A percentile compares a stretch with the other conserved stretches of the same genome.
phyloP scores from a whole-genome alignment of 139 green algal genomes.

The Limnomonas spitsbergensis region DNA sequence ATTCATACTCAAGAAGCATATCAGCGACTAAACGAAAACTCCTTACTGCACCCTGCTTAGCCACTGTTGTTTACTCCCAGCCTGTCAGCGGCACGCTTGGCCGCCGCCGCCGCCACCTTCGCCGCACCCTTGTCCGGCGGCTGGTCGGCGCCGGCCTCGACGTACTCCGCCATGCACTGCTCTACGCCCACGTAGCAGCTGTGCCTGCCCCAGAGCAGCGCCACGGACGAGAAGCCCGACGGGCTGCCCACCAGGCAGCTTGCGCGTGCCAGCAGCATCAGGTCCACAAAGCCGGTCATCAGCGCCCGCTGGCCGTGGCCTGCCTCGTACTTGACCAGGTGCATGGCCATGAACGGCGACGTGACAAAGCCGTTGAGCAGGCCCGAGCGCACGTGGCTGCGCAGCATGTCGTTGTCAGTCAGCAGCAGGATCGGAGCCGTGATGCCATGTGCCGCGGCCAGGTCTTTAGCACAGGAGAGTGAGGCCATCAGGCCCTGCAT shows the following conservation, averaged over 20 bases:
- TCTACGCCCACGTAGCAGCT: background rate
- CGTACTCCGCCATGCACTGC: background rate
- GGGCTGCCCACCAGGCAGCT: background rate
- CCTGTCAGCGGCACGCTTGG: no score
- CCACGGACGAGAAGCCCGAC: background rate
- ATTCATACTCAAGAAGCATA: no score
- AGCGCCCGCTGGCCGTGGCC: background rate
- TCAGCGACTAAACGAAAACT: no score
- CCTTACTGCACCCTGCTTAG: no score
- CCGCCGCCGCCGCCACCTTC: no score
- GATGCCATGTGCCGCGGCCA: background rate
- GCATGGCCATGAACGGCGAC: background rate
- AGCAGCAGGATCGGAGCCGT: background rate
- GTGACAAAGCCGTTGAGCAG: background rate
- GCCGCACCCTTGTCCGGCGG: no score
- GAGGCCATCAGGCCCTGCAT: conserved; percentile 11
- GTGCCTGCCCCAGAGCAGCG: background rate
- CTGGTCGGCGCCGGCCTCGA: no score
- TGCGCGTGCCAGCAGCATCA: background rate
- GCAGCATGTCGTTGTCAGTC: conserved; percentile 8
- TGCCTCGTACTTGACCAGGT: background rate
- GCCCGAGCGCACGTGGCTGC: background rate
- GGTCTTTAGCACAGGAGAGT: conserved; percentile 1
- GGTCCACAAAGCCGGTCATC: background rate
- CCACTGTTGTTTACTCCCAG: no score